phyloP scores from a whole-genome alignment of 176 grass and related monocot species.

The Musa beccarii region DNA sequence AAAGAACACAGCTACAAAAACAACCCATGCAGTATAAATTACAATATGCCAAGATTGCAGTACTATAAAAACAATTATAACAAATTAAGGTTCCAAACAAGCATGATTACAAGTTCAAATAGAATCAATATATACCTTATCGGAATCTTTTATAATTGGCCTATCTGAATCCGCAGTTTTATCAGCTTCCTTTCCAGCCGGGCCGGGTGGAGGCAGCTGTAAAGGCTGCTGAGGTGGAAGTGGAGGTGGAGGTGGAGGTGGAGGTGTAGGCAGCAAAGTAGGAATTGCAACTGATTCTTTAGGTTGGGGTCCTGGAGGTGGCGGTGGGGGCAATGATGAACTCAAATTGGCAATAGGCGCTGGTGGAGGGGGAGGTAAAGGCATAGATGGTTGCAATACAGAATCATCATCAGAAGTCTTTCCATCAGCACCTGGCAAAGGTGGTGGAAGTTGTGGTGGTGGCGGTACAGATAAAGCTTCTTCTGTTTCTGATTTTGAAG shows the following conservation, averaged over 20 bases:
- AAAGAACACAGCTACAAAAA: neutral
- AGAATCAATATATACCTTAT: conserved; percentile 32
- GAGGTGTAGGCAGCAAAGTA: conserved; percentile 43
- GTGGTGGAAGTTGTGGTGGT: conserved; percentile 7
- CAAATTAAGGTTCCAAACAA: neutral
- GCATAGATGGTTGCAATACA: neutral
- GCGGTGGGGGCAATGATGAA: conserved; percentile 59
- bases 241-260: conserved; percentile 64
- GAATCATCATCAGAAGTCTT: conserved; percentile 2
- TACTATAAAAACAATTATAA: neutral
- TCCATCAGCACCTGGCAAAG: conserved; percentile 8
- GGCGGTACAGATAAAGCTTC: conserved; percentile 7
- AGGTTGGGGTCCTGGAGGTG: conserved; percentile 58
- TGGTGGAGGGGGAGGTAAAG: conserved; percentile 8
- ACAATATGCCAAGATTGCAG: neutral
- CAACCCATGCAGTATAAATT: neutral
- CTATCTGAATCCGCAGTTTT: conserved; percentile 18
- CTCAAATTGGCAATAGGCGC: neutral
- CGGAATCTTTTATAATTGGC: conserved; percentile 31
- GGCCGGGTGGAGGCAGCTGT: conserved; percentile 29
- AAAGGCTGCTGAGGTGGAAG: conserved; percentile 43
- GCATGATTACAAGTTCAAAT: neutral
- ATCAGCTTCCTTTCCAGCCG: conserved; percentile 23
- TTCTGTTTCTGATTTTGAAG: conserved; percentile 7
- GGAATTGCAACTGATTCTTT: conserved; percentile 45